phyloP scores from a whole-genome alignment of 148 eudicot species.

The Diospyros kaki region DNA sequence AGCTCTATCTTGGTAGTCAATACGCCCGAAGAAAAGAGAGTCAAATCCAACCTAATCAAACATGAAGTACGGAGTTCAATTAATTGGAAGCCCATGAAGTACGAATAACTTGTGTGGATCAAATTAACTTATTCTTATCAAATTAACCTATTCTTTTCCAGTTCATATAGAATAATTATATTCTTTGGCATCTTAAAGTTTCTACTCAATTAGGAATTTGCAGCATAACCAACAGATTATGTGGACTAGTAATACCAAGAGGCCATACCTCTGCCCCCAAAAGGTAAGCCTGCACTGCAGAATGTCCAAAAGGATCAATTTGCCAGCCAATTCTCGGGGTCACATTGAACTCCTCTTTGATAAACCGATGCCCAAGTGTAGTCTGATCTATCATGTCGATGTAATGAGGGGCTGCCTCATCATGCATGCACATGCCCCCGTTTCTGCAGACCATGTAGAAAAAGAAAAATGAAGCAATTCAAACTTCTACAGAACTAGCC shows the following conservation, averaged over 20 bases:
- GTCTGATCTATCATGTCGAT: slow-evolving; percentile 99
- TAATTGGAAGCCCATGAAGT: neutral
- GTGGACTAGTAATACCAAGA: neutral
- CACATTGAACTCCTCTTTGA: slow-evolving; percentile 75
- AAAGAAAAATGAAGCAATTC: neutral
- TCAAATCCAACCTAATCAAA: slow-evolving; percentile 89
- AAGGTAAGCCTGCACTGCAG: slow-evolving; percentile 96
- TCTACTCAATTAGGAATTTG: neutral
- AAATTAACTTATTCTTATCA: neutral
- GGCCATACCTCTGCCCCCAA: slow-evolving; percentile 84
- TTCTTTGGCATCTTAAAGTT: neutral
- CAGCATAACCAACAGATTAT: neutral
- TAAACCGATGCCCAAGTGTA: slow-evolving; percentile 75
- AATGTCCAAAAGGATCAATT: slow-evolving; percentile 98
- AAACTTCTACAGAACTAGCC: neutral
- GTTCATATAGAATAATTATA: neutral
- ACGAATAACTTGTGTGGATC: neutral
- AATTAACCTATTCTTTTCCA: neutral
- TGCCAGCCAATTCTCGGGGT: slow-evolving; percentile 99
- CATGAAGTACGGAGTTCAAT: slow-evolving; percentile 12
- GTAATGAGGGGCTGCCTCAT: slow-evolving; percentile 92
- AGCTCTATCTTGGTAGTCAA: slow-evolving; percentile 90
- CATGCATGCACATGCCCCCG: slow-evolving; percentile 97
- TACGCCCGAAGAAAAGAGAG: slow-evolving; percentile 83
- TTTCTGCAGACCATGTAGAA: slow-evolving; percentile 46